Evolutionary conservation across 2,329 filamentous ascomycete species (phyloP).

Genomic region (Apiospora koreana): DNA sequence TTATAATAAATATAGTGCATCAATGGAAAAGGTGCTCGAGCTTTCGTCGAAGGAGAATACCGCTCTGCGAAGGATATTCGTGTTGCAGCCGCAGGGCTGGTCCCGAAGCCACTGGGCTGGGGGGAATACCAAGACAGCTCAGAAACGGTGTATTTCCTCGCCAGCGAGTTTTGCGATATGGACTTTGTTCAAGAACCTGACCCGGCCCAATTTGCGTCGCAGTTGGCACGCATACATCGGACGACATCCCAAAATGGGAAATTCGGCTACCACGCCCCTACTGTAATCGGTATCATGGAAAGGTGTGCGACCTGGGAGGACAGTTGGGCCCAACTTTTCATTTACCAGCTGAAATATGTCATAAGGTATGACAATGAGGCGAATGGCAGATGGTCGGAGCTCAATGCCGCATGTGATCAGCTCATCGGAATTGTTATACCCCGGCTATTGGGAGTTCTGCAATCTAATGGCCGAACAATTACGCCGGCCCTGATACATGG

Average conservation of each 20-base stretch:
- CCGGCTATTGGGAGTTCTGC: not conserved
- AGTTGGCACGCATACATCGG: slow-evolving; percentile 19
- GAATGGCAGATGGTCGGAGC: slow-evolving; percentile 23
- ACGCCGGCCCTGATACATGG: not conserved
- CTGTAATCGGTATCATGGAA: slow-evolving; percentile 17
- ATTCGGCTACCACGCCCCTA: slow-evolving; percentile 20
- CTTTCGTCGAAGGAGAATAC: too few relatives aligned
- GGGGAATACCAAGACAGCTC: too few relatives aligned
- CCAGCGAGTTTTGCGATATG: too few relatives aligned
- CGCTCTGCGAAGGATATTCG: too few relatives aligned
- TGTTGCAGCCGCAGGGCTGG: too few relatives aligned
- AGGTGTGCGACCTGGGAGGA: slow-evolving; percentile 17
- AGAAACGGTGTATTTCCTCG: too few relatives aligned
- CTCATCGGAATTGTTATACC: not conserved
- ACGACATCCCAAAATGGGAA: slow-evolving; percentile 18
- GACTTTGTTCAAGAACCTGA: slow-evolving; percentile 1
- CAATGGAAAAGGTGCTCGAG: too few relatives aligned
- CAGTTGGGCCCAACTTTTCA: slow-evolving; percentile 23
- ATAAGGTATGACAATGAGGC: slow-evolving; percentile 16
- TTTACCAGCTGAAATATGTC: slow-evolving; percentile 23
- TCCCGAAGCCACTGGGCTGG: too few relatives aligned
- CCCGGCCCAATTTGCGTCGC: slow-evolving; percentile 15
- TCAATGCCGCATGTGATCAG: slow-evolving; percentile 14
- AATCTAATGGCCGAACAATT: not conserved
- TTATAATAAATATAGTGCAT: too few relatives aligned